Evolutionary conservation across 2,329 filamentous ascomycete genomes (phyloP).

Genomic region (Didymella pomorum): DNA sequence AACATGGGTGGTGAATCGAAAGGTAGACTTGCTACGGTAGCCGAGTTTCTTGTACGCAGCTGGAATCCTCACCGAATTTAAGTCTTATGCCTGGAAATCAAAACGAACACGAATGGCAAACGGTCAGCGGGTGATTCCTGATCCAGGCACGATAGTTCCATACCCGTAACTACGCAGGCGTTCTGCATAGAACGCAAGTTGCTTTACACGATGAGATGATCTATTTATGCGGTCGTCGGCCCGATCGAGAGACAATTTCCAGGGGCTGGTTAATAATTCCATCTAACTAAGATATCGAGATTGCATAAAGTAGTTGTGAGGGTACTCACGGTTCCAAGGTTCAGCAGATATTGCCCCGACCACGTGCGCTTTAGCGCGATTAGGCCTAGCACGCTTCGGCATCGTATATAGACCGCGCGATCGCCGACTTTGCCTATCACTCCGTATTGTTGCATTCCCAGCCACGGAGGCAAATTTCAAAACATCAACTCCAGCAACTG

Average conservation of each 20-base stretch:
- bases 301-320: not conserved
- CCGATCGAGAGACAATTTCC: not conserved
- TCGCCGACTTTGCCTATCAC: constrained; percentile 1
- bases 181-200: not conserved
- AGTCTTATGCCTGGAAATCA: not conserved
- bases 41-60: not conserved
- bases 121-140: not conserved
- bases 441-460: constrained; percentile 7
- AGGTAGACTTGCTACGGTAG: not conserved
- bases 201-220: not conserved
- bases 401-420: not conserved
- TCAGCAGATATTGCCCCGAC: not conserved
- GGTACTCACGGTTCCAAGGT: not conserved
- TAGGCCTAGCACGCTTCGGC: not conserved
- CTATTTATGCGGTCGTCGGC: not conserved
- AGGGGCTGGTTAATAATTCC: not conserved
- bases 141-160: not conserved
- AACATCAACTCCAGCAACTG: constrained; percentile 19
- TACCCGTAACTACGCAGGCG: not conserved
- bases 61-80: not conserved
- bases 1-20: not conserved
- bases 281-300: not conserved
- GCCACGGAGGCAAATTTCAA: constrained; percentile 10
- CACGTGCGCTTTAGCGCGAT: not conserved
- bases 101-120: not conserved